Percentiles rank a stretch among this genome's conserved stretches.
These are phyloP conservation scores for Mortierella sp. DNA, from an alignment of 371 early-diverging fungal genomes.

Conservation along the genomic window DNA sequence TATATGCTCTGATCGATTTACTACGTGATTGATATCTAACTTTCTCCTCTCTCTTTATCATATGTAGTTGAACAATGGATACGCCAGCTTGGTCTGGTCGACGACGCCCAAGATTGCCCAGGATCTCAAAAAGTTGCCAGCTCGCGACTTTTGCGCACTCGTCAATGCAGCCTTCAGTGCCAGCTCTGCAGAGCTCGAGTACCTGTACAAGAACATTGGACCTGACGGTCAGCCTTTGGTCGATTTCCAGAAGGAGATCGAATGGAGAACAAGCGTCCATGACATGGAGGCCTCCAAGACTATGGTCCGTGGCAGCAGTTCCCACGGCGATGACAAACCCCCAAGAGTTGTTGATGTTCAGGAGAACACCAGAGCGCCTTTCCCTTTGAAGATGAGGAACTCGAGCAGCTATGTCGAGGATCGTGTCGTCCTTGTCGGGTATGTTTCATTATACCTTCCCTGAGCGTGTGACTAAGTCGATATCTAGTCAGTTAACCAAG, in stretches of 20 bases:
- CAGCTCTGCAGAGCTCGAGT: conserved; percentile 80
- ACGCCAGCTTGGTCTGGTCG: conserved; percentile 95
- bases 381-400: conserved; percentile 89
- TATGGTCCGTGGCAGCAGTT: conserved; percentile 35
- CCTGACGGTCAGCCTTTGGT: conserved; percentile 58
- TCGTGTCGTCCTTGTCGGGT: conserved; percentile 93
- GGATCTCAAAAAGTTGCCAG: conserved; percentile 73
- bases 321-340: conserved; percentile 55
- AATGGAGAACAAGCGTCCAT: conserved; percentile 72
- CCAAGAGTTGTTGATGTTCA: conserved; percentile 77
- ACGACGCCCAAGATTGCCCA: conserved; percentile 75
- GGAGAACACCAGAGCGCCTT: conserved; percentile 82
- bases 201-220: conserved; percentile 72
- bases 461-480: background rate
- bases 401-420: conserved; percentile 80
- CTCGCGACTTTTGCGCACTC: conserved; percentile 73
- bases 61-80: conserved; percentile 65
- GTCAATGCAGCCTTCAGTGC: conserved; percentile 90
- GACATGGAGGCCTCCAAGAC: conserved; percentile 54
- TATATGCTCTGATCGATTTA: background rate
- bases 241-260: conserved; percentile 72
- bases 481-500: background rate
- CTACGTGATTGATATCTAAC: no score
- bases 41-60: background rate
- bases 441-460: conserved; percentile 15